phyloP scores from a whole-genome alignment of 768 basidiomycete species.

The Amanita exitialis region DNA sequence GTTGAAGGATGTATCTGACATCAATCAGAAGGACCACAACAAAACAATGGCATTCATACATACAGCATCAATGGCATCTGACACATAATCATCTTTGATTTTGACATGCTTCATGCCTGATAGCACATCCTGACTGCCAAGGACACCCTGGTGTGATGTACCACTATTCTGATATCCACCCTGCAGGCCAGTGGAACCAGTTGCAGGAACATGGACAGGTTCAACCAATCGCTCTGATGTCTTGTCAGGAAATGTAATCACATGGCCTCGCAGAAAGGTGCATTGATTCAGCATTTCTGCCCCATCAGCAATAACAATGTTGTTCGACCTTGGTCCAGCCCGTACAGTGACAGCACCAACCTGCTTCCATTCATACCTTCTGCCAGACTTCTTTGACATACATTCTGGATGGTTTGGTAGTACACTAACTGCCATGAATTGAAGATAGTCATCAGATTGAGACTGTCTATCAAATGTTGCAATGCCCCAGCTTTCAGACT shows the following conservation, averaged over 20 bases:
- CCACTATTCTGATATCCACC: neutral
- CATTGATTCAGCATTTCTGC: conserved; percentile 5
- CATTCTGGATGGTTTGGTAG: no score
- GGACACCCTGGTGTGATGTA: neutral
- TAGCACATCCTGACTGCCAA: neutral
- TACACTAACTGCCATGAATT: neutral
- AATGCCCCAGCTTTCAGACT: conserved; percentile 11
- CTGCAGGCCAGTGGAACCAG: no score
- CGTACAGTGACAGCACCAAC: neutral
- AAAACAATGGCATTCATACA: neutral
- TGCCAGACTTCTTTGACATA: no score
- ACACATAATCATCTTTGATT: neutral
- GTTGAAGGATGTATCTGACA: neutral
- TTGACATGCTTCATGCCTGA: neutral
- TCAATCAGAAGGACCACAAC: neutral
- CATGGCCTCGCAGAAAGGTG: conserved; percentile 5
- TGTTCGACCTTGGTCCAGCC: neutral
- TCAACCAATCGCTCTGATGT: neutral
- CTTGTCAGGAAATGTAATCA: neutral
- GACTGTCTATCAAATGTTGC: conserved; percentile 7
- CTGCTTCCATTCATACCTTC: neutral
- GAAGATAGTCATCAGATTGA: neutral
- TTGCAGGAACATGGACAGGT: neutral
- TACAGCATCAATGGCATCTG: neutral
- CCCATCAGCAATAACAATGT: neutral